Base-by-base conservation (phyloP, 306 rosid species). In the Cicer judaicum region DNA sequence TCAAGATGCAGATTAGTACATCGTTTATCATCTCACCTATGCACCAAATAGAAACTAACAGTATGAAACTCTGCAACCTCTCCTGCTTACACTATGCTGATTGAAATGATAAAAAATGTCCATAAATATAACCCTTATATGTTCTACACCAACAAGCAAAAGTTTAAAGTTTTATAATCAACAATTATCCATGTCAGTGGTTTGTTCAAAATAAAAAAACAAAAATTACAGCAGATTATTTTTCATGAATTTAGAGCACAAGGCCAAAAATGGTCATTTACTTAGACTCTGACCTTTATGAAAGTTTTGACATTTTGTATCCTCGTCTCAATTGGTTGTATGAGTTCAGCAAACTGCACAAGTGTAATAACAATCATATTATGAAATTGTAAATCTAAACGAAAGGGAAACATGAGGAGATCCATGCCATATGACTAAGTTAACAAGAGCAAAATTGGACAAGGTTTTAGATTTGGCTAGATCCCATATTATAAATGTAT, bases 291-390 rank as follows among this genome's bases (percentile, higher is more conserved):
- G 87, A 94, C 99, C 99, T 94, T 92, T 43, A 92, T 86, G 86
- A 85, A 94, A 64, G 82, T 65, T 63, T 86, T 68, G 53, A 94
- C 91, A 78, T 86, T 88, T 14, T 39, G 80, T 44, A 84, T 90
- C 70, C 99, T 86, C 48, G 84, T 87, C 81, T 90, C 95, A 64
- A 92, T 72, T 73, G 96, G 89, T 75, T 92, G 92, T 79, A 94
- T 90, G 67, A 94, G 72, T 80, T 90, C 98, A 57, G 88, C 72
- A 67, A 79, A 90, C 98, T 94, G 92, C 82, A 77, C 79, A 68
- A 67, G 62, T 29, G 59, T 41, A 73, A 54, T 74, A 66, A 74
- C 34, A 21, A 64, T 72, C 69, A 36, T 9, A 43, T 38, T 29
- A 69, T 50, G 8, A 15, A 71, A 15, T 12, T 10, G 29, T 38